Conservation (phyloP, 768 basidiomycete genomes). For the Leccinum olivaceopallidum region DNA sequence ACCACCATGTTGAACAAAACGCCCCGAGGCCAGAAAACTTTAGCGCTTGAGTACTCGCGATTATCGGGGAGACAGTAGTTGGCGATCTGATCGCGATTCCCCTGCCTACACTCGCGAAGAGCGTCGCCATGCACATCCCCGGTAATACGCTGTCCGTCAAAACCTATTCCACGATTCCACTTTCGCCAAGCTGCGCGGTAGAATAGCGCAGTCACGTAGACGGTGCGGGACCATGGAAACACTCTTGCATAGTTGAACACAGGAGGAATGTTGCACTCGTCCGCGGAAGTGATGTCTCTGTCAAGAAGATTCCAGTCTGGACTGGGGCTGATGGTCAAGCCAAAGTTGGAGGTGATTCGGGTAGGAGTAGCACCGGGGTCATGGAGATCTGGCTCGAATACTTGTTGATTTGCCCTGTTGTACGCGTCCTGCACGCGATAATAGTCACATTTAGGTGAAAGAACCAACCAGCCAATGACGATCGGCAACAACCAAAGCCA, state of each 20-base stretch:
- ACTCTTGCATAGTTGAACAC: not conserved
- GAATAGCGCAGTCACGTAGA: too few species aligned
- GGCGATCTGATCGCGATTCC: too few species aligned
- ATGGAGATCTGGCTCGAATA: not conserved
- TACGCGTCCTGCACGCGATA: constrained; percentile 23
- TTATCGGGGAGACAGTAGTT: too few species aligned
- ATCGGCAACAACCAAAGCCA: constrained; percentile 39
- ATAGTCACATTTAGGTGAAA: not conserved
- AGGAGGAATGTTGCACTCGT: not conserved
- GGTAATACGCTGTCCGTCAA: too few species aligned
- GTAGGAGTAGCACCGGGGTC: not conserved
- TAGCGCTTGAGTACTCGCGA: too few species aligned
- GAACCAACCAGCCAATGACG: not conserved
- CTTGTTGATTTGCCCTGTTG: constrained; percentile 5
- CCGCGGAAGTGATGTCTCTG: not conserved
- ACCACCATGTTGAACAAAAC: too few species aligned
- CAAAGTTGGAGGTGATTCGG: not conserved
- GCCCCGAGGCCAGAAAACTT: too few species aligned
- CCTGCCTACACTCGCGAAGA: too few species aligned
- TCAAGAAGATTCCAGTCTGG: not conserved
- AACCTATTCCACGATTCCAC: too few species aligned
- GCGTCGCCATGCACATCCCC: too few species aligned
- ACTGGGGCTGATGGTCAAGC: not conserved
- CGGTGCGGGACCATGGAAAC: not conserved
- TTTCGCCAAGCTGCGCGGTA: too few species aligned